phyloP scores from a whole-genome alignment of 306 rosid genomes.

The Cucurbita argyrosperma region DNA sequence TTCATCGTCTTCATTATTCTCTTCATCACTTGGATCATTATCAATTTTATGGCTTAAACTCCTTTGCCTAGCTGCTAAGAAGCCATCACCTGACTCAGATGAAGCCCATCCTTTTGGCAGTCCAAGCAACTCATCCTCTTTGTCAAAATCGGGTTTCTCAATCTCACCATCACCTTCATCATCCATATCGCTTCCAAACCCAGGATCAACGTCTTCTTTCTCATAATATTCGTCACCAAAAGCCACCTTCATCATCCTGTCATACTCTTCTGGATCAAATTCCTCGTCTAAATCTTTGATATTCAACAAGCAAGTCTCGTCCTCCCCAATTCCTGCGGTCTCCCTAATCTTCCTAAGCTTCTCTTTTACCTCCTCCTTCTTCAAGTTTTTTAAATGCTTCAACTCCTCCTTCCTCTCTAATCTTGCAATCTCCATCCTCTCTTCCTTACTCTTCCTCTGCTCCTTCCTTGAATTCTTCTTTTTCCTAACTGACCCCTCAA shows the following conservation, averaged over 20 bases:
- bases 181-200: conserved; percentile 27
- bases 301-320: conserved; percentile 36
- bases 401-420: conserved; percentile 85
- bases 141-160: conserved; percentile 72
- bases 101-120: conserved; percentile 61
- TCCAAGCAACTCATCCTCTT: conserved; percentile 79
- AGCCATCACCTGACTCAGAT: conserved; percentile 38
- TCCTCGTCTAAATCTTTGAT: conserved; percentile 57
- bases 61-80: conserved; percentile 55
- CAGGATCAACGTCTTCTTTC: conserved; percentile 45
- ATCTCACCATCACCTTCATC: conserved; percentile 28
- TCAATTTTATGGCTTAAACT: conserved; percentile 31
- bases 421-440: conserved; percentile 65
- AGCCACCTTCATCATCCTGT: conserved; percentile 65
- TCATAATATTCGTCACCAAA: conserved; percentile 58
- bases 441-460: conserved; percentile 80
- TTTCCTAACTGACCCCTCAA: conserved; percentile 81
- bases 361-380: conserved; percentile 76
- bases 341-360: conserved; percentile 49
- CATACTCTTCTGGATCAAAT: conserved; percentile 78
- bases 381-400: conserved; percentile 74
- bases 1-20: background rate
- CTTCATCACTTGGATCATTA: conserved; percentile 16
- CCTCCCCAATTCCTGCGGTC: conserved; percentile 57
- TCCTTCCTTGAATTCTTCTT: conserved; percentile 61